Evolutionary conservation across 768 basidiomycete species (phyloP).

Genomic region (Suillus tomentosus): DNA sequence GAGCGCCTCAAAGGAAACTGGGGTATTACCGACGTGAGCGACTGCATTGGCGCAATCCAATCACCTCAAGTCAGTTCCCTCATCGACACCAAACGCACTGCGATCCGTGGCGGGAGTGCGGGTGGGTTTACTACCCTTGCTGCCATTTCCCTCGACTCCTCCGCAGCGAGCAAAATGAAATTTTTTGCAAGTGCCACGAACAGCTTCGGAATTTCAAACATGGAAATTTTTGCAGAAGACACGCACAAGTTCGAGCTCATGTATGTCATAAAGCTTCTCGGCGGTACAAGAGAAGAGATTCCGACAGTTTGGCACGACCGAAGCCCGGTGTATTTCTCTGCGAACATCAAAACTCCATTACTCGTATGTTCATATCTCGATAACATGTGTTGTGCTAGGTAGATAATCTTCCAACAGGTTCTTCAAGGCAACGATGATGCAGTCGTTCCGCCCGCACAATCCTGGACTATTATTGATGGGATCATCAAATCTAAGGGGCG

Average conservation of each 20-base stretch:
- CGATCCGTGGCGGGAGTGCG: conserved; percentile 72
- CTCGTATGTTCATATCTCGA: conserved; percentile 48
- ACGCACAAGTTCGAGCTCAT: conserved; percentile 74
- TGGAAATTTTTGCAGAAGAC: conserved; percentile 54
- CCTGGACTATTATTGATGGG: conserved; percentile 24
- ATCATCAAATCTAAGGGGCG: not conserved
- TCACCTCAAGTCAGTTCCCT: conserved; percentile 44
- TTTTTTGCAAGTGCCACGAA: conserved; percentile 64
- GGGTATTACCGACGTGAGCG: conserved; percentile 71
- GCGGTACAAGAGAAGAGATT: conserved; percentile 53
- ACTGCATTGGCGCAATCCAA: conserved; percentile 54
- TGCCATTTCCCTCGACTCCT: conserved; percentile 40
- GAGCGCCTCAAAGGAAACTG: conserved; percentile 62
- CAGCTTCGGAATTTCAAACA: conserved; percentile 69
- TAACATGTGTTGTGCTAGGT: conserved; percentile 25
- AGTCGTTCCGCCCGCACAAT: conserved; percentile 70
- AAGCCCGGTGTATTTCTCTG: conserved; percentile 63
- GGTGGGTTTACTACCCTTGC: conserved; percentile 73
- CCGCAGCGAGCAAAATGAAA: conserved; percentile 63
- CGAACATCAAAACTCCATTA: conserved; percentile 62
- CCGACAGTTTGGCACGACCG: conserved; percentile 59
- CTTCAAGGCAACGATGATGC: conserved; percentile 64
- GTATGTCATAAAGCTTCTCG: conserved; percentile 62
- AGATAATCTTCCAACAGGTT: conserved; percentile 43
- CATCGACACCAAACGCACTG: conserved; percentile 63